These are phyloP conservation scores for Anthoceros angustus DNA, from an alignment of 225 moss, liverwort and hornwort species.

Conservation along the genomic window DNA sequence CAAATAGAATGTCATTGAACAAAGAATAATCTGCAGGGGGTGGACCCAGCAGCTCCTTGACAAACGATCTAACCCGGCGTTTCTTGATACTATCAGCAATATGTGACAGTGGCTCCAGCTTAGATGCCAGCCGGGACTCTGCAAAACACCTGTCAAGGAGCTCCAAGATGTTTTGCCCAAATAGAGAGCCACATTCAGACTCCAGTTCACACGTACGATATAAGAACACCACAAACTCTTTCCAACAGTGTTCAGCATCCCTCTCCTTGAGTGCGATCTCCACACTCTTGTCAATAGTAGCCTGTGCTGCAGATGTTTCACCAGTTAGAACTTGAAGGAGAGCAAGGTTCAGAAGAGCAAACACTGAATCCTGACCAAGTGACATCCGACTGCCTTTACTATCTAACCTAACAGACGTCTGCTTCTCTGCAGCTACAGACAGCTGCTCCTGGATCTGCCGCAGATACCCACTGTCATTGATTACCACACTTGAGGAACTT, in stretches of 20 bases:
- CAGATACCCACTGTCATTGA: background rate
- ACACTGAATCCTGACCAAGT: slow-evolving; percentile 35
- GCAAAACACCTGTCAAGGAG: slow-evolving; percentile 52
- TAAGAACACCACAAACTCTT: slow-evolving; percentile 39
- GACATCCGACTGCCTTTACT: slow-evolving; percentile 14
- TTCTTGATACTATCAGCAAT: slow-evolving; percentile 33
- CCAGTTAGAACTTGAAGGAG: slow-evolving; percentile 42
- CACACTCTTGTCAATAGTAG: slow-evolving; percentile 35
- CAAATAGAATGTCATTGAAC: slow-evolving; percentile 38
- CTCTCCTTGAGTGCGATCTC: slow-evolving; percentile 33
- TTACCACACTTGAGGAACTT: slow-evolving; percentile 5
- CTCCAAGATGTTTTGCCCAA: slow-evolving; percentile 14
- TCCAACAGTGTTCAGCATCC: slow-evolving; percentile 54
- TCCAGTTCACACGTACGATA: slow-evolving; percentile 9
- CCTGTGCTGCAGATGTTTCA: slow-evolving; percentile 26
- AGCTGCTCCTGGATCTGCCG: background rate
- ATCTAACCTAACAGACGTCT: slow-evolving; percentile 11
- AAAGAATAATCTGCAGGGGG: slow-evolving; percentile 35
- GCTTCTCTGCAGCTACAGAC: slow-evolving; percentile 9
- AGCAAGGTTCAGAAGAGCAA: slow-evolving; percentile 50
- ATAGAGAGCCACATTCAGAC: slow-evolving; percentile 12
- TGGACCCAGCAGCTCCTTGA: slow-evolving; percentile 49
- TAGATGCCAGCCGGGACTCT: slow-evolving; percentile 25
- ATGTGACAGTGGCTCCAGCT: slow-evolving; percentile 39
- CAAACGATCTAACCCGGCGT: slow-evolving; percentile 43